A percentile compares a stretch with the other conserved stretches of the same genome.
phyloP scores from a whole-genome alignment of 495 filamentous ascomycete species.

The Lasiosphaeria hispida region DNA sequence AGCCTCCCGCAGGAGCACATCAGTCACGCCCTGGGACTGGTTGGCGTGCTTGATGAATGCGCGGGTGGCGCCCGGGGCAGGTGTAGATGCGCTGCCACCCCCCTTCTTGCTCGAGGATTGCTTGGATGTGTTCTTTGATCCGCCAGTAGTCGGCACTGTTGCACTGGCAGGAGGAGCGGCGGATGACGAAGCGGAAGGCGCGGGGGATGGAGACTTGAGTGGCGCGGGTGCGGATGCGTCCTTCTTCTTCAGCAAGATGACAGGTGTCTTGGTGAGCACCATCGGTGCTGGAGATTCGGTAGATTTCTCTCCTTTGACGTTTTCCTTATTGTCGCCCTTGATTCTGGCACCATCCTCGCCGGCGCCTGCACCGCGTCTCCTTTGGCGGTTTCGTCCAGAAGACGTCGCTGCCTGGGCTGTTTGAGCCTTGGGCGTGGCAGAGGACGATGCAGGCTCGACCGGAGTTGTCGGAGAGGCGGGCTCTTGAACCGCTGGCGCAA shows the following conservation, averaged over 20 bases:
- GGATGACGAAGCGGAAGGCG: not conserved
- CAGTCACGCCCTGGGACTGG: slow-evolving; percentile 85
- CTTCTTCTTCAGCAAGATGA: slow-evolving; percentile 43
- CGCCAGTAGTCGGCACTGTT: slow-evolving; percentile 28
- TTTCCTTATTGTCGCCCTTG: slow-evolving; percentile 22
- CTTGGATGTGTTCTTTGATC: slow-evolving; percentile 29
- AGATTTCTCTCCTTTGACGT: slow-evolving; percentile 19
- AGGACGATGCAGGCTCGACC: slow-evolving; percentile 16
- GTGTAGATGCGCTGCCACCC: slow-evolving; percentile 23
- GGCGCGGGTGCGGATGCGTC: slow-evolving; percentile 9
- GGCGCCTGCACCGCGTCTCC: slow-evolving; percentile 26
- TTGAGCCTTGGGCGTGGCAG: slow-evolving; percentile 12
- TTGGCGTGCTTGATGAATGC: slow-evolving; percentile 95
- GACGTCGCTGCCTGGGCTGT: slow-evolving; percentile 24
- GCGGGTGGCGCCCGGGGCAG: slow-evolving; percentile 61
- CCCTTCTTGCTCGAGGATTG: slow-evolving; percentile 21
- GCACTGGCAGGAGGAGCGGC: not conserved
- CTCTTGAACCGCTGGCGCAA: slow-evolving; percentile 22
- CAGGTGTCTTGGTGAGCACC: slow-evolving; percentile 26
- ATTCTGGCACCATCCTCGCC: slow-evolving; percentile 24
- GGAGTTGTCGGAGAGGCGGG: slow-evolving; percentile 29
- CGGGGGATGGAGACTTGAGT: not conserved
- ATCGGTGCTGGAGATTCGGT: slow-evolving; percentile 15
- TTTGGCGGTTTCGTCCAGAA: slow-evolving; percentile 25
- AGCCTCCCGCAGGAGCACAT: slow-evolving; percentile 67